Percentiles rank a stretch among this genome's conserved stretches.
Evolutionary conservation across 495 filamentous ascomycete species (phyloP).

Genomic region (Penicillium ochrochloron): DNA sequence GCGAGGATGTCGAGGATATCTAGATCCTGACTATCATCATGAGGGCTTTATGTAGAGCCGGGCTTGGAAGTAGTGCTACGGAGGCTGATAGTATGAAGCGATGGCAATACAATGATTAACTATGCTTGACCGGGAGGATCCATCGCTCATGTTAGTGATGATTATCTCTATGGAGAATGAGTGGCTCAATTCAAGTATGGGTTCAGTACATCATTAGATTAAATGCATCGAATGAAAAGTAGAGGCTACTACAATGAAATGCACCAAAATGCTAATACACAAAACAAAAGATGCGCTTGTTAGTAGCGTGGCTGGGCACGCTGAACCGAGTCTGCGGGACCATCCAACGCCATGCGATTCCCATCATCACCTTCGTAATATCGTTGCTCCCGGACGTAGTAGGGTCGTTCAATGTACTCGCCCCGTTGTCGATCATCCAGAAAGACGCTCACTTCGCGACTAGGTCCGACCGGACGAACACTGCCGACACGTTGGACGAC

Average conservation of each 20-base stretch:
- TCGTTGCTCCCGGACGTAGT: constrained; percentile 45
- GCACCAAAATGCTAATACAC: constrained; percentile 12
- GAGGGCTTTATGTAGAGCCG: not conserved
- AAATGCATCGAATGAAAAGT: not conserved
- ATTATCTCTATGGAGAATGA: not conserved
- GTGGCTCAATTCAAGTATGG: not conserved
- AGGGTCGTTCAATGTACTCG: constrained; percentile 51
- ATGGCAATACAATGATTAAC: not conserved
- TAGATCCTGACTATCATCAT: not conserved
- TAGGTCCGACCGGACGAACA: constrained; percentile 47
- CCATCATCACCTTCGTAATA: constrained; percentile 45
- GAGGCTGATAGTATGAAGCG: not conserved
- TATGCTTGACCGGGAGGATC: not conserved
- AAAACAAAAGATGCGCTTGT: constrained; percentile 14
- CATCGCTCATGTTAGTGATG: not conserved
- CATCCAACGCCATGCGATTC: constrained; percentile 38
- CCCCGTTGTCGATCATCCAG: constrained; percentile 44
- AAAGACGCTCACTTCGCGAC: constrained; percentile 46
- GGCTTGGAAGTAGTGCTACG: not conserved
- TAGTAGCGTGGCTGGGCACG: constrained; percentile 38
- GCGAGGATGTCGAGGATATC: no score
- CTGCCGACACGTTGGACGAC: constrained; percentile 55
- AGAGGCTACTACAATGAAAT: constrained; percentile 8
- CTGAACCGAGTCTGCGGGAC: constrained; percentile 34
- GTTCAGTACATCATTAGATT: not conserved